Conservation (phyloP, 495 filamentous ascomycete genomes). For the Evernia prunastri region DNA sequence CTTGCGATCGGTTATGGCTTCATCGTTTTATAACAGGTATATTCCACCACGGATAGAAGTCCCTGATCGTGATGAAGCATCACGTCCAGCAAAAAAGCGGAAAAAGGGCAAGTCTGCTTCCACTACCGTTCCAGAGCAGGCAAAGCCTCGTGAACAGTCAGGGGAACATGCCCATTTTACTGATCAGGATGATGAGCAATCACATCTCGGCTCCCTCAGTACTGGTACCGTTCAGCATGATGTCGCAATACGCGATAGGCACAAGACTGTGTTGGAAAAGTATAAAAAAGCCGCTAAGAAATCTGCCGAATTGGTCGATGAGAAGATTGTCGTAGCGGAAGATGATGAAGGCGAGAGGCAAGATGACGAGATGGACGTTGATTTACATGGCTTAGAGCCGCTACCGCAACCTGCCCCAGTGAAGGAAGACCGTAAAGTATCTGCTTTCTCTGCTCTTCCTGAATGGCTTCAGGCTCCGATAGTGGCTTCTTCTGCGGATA, state of each 20-base stretch:
- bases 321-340: neutral
- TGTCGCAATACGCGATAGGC: neutral
- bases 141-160: neutral
- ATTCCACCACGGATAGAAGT: conserved; percentile 33
- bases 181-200: neutral
- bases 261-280: conserved; percentile 39
- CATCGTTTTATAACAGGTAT: conserved; percentile 45
- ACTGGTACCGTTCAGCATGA: conserved; percentile 33
- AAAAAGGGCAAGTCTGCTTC: conserved; percentile 10
- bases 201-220: neutral
- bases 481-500: conserved; percentile 51
- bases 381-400: conserved; percentile 61
- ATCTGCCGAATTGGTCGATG: neutral
- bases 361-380: neutral
- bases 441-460: conserved; percentile 44
- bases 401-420: conserved; percentile 68
- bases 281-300: conserved; percentile 39
- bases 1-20: conserved; percentile 27
- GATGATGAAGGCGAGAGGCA: neutral
- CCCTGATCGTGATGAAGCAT: neutral
- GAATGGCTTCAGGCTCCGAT: conserved; percentile 71
- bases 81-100: conserved; percentile 20
- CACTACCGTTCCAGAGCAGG: neutral
- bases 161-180: neutral
- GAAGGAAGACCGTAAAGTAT: conserved; percentile 43